Base-by-base conservation (phyloP, 129 eudicot genomes). In the Saussurea involucrata region DNA sequence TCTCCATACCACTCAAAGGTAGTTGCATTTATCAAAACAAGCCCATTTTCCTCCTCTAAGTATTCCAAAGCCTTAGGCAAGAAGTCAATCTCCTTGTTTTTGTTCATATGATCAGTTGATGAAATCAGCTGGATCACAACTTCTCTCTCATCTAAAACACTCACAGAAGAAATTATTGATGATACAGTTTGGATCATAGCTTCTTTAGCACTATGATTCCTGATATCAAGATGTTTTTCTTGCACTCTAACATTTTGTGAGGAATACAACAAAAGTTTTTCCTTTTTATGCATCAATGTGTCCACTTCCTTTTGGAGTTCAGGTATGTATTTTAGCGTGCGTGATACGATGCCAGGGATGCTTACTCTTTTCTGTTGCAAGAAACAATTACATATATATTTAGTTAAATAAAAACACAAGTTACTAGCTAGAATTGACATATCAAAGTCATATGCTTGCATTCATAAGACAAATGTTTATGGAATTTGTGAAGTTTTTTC, bases 241-340 rank as follows among this genome's bases (percentile, higher is more conserved):
- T 32, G 10, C 8, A 2, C 10, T 15, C 8, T 65, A 28, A 13
- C 18, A 28, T 17, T 68, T 1, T 28, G 22, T 33, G 72, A 68
- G 5, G 72, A 68, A 68, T 40, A 36, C 2, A 68, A 24, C 32
- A 75, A 2, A 28, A 89, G 76, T 6, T 32, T 66, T 66, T 86
- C 85, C 33, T 84, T 89, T 74, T 66, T 86, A 1, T 55, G 58
- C 33, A 13, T 24, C 12, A 89, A 81, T 33, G 68, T 33, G 24
- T 74, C 80, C 25, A 79, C 80, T 82, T 89, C 87, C 32, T 77
- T 89, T 55, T 76, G 90, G 29, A 89, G 84, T 76, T 86, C 85
- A 0, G 93, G 93, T 58, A 88, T 83, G 85, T 88, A 86, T 64
- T 88, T 83, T 36, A 89, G 76, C 77, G 78, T 88, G 0, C 81